These are phyloP conservation scores for Suillus cothurnatus DNA, from an alignment of 768 basidiomycete genomes.

Conservation along the genomic window DNA sequence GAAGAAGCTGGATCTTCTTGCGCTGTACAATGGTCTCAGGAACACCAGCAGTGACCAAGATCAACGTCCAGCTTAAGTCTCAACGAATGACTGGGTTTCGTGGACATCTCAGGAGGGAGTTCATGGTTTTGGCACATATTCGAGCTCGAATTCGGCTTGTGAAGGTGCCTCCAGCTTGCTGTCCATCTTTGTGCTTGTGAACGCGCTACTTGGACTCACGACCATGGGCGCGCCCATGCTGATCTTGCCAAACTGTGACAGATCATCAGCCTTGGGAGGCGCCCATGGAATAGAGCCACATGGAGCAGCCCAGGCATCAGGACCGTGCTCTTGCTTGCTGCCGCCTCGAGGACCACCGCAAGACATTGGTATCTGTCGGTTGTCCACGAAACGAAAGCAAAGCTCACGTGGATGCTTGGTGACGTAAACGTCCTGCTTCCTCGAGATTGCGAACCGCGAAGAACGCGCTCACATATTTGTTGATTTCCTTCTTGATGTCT, in stretches of 20 bases:
- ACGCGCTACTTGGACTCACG: conserved; percentile 86
- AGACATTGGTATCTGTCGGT: conserved; percentile 76
- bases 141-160: conserved; percentile 72
- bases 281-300: conserved; percentile 43
- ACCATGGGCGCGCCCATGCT: conserved; percentile 67
- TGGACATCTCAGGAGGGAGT: conserved; percentile 50
- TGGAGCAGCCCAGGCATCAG: conserved; percentile 86
- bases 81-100: conserved; percentile 52
- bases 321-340: conserved; percentile 65
- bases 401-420: conserved; percentile 67
- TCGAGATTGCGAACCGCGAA: conserved; percentile 81
- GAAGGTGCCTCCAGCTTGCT: conserved; percentile 71
- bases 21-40: conserved; percentile 57
- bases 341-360: conserved; percentile 91
- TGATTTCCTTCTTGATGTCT: conserved; percentile 74
- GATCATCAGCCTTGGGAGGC: conserved; percentile 79
- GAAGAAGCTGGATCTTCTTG: conserved; percentile 72
- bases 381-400: conserved; percentile 68
- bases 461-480: conserved; percentile 84
- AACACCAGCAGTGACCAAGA: conserved; percentile 42
- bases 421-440: conserved; percentile 91
- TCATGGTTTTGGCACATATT: conserved; percentile 79
- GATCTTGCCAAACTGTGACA: conserved; percentile 90
- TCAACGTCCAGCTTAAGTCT: too few species aligned
- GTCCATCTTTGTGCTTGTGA: conserved; percentile 71